Base-by-base conservation (phyloP, 169 alveolate genomes). In the Cryptosporidium canis region DNA sequence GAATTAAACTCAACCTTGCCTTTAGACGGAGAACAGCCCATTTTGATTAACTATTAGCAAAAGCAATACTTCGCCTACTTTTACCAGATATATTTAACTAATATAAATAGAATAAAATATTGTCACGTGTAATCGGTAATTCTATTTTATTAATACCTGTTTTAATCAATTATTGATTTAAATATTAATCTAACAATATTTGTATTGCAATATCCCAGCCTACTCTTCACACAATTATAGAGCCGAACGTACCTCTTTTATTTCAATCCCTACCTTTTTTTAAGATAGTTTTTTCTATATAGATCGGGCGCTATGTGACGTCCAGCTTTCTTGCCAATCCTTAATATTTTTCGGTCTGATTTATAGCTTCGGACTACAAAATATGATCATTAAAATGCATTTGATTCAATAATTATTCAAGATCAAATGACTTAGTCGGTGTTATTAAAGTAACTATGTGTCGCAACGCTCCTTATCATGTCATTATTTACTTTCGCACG, bases 1-100 rank as follows among this genome's bases (percentile, higher is more conserved):
- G 72, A 55, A 24, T n/a, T 21, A 29, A 77, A 55, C 29, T 77
- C 87, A 24, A 77, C 87, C 18, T 55, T 61, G 14, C 63, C 65
- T 7, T 63, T 77, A 0, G 87, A 77, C 8, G 65, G 44, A 39
- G 43, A 39, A 31, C 70, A 61, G 43, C 87, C 87, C 87, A 77
- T 77, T 77, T 58, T 77, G 12, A 29, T 63, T 14, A 14, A 63
- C 8, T 37, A 51, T 18, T 51, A 1, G 24, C 63, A 51, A 51
- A 51, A 51, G 24, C n/a, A 7, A 45, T 51, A 51, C 24, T 51
- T 51, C n/a, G n/a, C 11, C 11, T 2, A n/a, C 5, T 51, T 51
- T 3, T 14, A 12, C 24, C 24, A n/a, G 7, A 0, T 51, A 51
- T 51, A 48, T n/a, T n/a, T 5, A 18, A 51, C n/a, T 5, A 51